Conservation (phyloP, 169 alveolate genomes). For the Miamiensis avidus region DNA sequence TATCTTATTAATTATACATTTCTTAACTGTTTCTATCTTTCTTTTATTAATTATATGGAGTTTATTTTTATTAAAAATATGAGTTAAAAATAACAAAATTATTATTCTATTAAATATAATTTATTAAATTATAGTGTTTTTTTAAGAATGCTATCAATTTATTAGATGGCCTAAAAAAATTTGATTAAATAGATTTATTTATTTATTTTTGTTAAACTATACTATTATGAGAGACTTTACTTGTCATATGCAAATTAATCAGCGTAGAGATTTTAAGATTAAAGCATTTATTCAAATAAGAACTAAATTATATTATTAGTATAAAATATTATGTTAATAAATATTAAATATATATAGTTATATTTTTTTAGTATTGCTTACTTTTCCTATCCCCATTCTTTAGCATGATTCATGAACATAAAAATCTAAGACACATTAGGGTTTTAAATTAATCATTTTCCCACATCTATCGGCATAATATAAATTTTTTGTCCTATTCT, state of each 20-base stretch:
- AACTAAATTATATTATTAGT: neutral
- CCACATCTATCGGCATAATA: conserved; percentile 79
- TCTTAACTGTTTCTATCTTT: too few species aligned
- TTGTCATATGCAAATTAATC: conserved; percentile 86
- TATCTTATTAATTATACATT: too few species aligned
- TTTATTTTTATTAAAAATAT: conserved; percentile 47
- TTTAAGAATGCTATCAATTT: conserved; percentile 77
- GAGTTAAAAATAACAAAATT: conserved; percentile 76
- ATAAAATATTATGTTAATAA: neutral
- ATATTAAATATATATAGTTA: neutral
- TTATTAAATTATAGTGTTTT: conserved; percentile 73
- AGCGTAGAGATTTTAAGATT: conserved; percentile 59
- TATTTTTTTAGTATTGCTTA: conserved; percentile 4
- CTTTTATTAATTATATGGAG: too few species aligned
- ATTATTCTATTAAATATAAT: conserved; percentile 80
- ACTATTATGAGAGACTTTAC: neutral
- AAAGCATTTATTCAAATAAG: conserved; percentile 70
- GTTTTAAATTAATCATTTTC: conserved; percentile 72
- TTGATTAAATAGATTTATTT: too few species aligned
- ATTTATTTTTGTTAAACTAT: too few species aligned
- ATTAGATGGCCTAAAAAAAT: conserved; percentile 76
- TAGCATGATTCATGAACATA: conserved; percentile 84
- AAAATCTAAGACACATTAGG: conserved; percentile 87
- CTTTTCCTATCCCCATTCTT: conserved; percentile 85
- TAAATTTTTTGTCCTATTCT: conserved; percentile 78